A percentile compares a stretch with the other conserved stretches of the same genome.
Evolutionary conservation across 2,329 filamentous ascomycete species (phyloP).

Genomic region (Diaporthe eres): DNA sequence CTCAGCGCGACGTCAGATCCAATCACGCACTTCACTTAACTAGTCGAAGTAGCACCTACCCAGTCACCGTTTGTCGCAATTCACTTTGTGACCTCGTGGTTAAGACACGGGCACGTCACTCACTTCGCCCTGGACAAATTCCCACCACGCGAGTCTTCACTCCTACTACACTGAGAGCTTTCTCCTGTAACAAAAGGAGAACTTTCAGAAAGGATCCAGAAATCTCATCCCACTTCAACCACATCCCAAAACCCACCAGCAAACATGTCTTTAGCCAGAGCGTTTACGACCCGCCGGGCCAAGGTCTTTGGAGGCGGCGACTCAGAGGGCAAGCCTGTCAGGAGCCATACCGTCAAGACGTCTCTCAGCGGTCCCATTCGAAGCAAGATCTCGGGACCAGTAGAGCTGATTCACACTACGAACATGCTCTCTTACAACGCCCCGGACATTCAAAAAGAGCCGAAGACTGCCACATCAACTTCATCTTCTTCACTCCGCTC

Average conservation of each 20-base stretch:
- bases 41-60: conserved; percentile 36
- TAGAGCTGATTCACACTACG: conserved; percentile 91
- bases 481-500: conserved; percentile 69
- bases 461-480: conserved; percentile 63
- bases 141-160: neutral
- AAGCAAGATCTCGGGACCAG: conserved; percentile 86
- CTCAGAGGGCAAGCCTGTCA: conserved; percentile 54
- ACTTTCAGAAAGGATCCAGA: neutral
- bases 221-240: neutral
- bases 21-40: conserved; percentile 26
- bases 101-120: conserved; percentile 38
- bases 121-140: neutral
- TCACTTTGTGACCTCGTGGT: conserved; percentile 33
- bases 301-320: conserved; percentile 63
- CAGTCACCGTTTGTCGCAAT: conserved; percentile 26
- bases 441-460: conserved; percentile 75
- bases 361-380: conserved; percentile 63
- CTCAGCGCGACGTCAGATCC: conserved; percentile 29
- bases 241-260: conserved; percentile 16
- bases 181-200: neutral
- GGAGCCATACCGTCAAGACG: conserved; percentile 67
- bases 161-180: neutral
- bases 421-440: conserved; percentile 97
- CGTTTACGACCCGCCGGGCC: conserved; percentile 78
- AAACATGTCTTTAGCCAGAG: conserved; percentile 70